Conservation (phyloP, 31 red algal species). For the Odonthalia washingtoniensis region DNA sequence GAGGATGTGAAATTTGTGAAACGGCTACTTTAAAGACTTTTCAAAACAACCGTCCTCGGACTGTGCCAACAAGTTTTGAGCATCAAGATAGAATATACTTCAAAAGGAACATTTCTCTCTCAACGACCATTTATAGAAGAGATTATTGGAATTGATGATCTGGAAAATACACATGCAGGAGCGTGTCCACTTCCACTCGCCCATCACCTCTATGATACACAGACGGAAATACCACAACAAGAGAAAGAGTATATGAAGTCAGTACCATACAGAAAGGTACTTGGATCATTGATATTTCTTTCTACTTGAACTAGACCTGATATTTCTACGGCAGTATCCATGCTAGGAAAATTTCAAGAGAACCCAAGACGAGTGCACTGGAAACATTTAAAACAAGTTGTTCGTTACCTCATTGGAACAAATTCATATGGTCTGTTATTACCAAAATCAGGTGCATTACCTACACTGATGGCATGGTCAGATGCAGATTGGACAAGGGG, state of each 20-base stretch:
- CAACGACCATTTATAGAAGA: constrained; percentile 9
- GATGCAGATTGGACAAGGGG: constrained; percentile 38
- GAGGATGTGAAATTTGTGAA: not conserved
- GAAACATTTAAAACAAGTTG: too few relatives aligned
- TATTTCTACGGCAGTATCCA: constrained; percentile 43
- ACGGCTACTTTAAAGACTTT: not conserved
- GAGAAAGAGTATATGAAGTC: not conserved
- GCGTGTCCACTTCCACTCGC: constrained; percentile 4
- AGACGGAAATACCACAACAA: not conserved
- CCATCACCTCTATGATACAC: constrained; percentile 28
- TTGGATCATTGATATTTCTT: constrained; percentile 40
- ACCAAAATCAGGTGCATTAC: not conserved
- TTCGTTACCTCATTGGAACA: constrained; percentile 47
- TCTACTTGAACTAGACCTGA: constrained; percentile 47
- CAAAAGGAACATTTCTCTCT: not conserved
- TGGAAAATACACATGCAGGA: not conserved
- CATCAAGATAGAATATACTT: not conserved
- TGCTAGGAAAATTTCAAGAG: constrained; percentile 48
- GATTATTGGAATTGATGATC: not conserved
- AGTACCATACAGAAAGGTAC: constrained; percentile 19
- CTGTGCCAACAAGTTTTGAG: not conserved
- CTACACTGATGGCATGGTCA: not conserved
- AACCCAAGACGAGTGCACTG: not conserved
- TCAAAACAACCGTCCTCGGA: not conserved
- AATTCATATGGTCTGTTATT: not conserved